These are phyloP conservation scores for Babesia bigemina DNA, from an alignment of 169 alveolate genomes.

Conservation along the genomic window DNA sequence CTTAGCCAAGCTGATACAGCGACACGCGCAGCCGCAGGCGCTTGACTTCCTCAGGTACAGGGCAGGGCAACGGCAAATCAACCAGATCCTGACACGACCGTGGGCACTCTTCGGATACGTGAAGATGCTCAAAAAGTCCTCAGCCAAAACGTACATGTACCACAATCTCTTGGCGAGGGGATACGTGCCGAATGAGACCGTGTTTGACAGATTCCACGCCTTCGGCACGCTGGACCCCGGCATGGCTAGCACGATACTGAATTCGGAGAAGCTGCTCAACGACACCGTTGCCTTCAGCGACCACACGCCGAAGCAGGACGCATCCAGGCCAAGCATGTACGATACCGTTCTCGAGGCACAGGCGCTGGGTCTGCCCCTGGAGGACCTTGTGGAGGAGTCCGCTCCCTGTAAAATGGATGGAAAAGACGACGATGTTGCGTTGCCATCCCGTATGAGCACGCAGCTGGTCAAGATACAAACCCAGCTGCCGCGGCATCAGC, in stretches of 20 bases:
- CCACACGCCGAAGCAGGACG: constrained; percentile 14
- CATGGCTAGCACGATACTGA: constrained; percentile 48
- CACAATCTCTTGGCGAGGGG: constrained; percentile 70
- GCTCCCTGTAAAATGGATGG: not conserved
- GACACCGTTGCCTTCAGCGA: constrained; percentile 24
- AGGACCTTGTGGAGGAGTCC: constrained; percentile 16
- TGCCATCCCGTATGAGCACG: constrained; percentile 12
- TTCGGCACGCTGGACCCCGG: constrained; percentile 56
- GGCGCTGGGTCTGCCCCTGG: constrained; percentile 24
- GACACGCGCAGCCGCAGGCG: constrained; percentile 66
- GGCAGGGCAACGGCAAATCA: constrained; percentile 49
- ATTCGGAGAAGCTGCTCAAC: constrained; percentile 59
- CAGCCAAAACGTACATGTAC: constrained; percentile 78
- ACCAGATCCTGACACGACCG: constrained; percentile 74
- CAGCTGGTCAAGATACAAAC: constrained; percentile 24
- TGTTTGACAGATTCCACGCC: constrained; percentile 57
- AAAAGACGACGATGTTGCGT: not conserved
- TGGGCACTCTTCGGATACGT: constrained; percentile 74
- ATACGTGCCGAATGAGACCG: constrained; percentile 64
- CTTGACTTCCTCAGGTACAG: constrained; percentile 73
- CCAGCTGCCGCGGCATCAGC: not conserved
- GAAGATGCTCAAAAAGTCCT: constrained; percentile 73
- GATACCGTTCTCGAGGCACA: constrained; percentile 50
- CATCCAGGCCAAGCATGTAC: constrained; percentile 34
- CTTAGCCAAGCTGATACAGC: constrained; percentile 73